Evolutionary conservation across 1,284 basidiomycete genomes (phyloP), one percentile per base, ranked within the genome.

Genomic region (Gomphus bonarii): DNA sequence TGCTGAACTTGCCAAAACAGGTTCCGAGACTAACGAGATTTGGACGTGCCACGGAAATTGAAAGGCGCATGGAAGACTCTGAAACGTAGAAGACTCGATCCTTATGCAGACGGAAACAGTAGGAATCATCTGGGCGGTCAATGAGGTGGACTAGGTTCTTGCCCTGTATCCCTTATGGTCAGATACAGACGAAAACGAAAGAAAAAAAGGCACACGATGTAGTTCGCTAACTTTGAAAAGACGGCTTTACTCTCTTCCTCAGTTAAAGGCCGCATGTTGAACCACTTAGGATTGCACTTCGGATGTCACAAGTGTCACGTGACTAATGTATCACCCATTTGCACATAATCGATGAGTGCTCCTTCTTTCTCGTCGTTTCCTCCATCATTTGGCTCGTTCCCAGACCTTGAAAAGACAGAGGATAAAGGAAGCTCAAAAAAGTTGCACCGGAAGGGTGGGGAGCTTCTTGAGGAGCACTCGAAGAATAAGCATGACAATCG

Each of bases 1-100:
- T 99, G 67, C 85, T 90, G 73, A 99, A 99, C 70, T 98, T 98
- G 65, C 97, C 97, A 61, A 99, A 89, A 73, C 95, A 99, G 61
- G 93, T 97, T 28, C 97, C 97, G 18, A 99, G 77, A 57, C 88
- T 91, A 70, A 98, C 79, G 62, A 99, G 85, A 68, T 95, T 97
- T 18, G 90, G 89, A 44, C 95, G 82, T 20, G 94, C 91, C 52
- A 99, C 83, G 1, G 92, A 97, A 59, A 93, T 92, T 43, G 88
- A 89, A 35, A 97, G 80, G 59, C 91, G 88, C 85, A 99, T 95
- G 16, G 91, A 89, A 0, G 88, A 83, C 64, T 97, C 89, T 6
- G 94, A 93, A 59, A 93, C 90, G 76, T 97, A 97, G 75, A 85
- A 97, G 10, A 97, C 93, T 59, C 90, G 77, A 71, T 94, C 93